Evolutionary conservation across 495 filamentous ascomycete species (phyloP).

Genomic region (Aspergillus diversus): DNA sequence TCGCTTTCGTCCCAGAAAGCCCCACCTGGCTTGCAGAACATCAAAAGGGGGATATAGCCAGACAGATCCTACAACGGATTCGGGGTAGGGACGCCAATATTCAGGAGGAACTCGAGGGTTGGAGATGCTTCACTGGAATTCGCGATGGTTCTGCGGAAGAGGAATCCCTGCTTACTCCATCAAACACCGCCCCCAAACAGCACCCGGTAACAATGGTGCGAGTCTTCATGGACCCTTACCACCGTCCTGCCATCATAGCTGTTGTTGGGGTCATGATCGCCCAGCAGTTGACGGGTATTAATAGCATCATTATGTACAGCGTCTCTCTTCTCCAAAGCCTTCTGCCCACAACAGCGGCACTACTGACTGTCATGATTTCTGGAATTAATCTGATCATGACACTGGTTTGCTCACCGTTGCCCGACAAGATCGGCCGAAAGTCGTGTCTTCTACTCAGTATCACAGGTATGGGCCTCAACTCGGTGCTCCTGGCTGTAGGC

Average conservation of each 20-base stretch:
- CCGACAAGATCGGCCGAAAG: slow-evolving; percentile 86
- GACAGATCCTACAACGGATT: slow-evolving; percentile 69
- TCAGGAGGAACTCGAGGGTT: slow-evolving; percentile 70
- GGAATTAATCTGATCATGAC: slow-evolving; percentile 85
- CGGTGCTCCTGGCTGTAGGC: slow-evolving; percentile 72
- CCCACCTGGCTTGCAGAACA: slow-evolving; percentile 81
- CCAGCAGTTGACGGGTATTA: slow-evolving; percentile 92
- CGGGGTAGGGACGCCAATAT: slow-evolving; percentile 71
- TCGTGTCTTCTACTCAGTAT: slow-evolving; percentile 79
- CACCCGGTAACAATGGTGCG: slow-evolving; percentile 66
- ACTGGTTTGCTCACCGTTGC: slow-evolving; percentile 74
- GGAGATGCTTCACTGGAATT: slow-evolving; percentile 48
- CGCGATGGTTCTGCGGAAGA: slow-evolving; percentile 52
- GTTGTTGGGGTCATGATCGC: slow-evolving; percentile 90
- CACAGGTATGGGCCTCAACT: slow-evolving; percentile 76
- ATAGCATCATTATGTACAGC: slow-evolving; percentile 97
- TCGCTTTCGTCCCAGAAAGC: slow-evolving; percentile 78
- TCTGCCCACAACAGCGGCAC: slow-evolving; percentile 72
- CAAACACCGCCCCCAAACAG: slow-evolving; percentile 34
- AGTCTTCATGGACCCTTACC: slow-evolving; percentile 64
- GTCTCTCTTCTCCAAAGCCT: slow-evolving; percentile 81
- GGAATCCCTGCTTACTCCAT: slow-evolving; percentile 49
- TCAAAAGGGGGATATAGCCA: slow-evolving; percentile 62
- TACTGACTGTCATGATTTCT: slow-evolving; percentile 84
- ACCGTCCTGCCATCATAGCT: slow-evolving; percentile 78